phyloP scores from a whole-genome alignment of 2,329 filamentous ascomycete species.

The Scolecobasidium constrictum region DNA sequence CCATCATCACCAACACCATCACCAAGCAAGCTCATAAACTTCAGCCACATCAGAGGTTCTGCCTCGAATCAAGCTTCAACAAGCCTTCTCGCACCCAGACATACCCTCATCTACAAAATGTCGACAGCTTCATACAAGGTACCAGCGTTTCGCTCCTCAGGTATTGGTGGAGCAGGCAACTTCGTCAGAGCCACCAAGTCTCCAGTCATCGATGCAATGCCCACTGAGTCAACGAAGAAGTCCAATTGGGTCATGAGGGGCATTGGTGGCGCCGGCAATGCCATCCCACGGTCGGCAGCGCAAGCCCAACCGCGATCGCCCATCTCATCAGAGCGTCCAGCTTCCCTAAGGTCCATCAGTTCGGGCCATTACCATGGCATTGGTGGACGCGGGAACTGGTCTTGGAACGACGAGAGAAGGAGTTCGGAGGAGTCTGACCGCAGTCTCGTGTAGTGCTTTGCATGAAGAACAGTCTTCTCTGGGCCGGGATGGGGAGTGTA shows the following conservation, averaged over 20 bases:
- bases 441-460: too few species aligned
- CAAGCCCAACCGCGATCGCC: background rate
- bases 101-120: too few species aligned
- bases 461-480: too few species aligned
- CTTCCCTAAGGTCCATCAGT: background rate
- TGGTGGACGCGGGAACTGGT: background rate
- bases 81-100: too few species aligned
- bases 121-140: slow-evolving; percentile 1
- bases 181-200: background rate
- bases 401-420: background rate
- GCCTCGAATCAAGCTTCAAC: too few species aligned
- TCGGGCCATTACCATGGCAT: background rate
- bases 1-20: too few species aligned
- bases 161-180: background rate
- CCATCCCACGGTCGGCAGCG: background rate
- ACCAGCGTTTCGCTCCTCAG: background rate
- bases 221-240: background rate
- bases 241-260: background rate
- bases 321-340: background rate
- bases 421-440: background rate
- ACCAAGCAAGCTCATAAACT: too few species aligned
- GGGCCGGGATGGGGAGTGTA: too few species aligned
- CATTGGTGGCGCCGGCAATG: background rate
- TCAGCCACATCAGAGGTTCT: too few species aligned
- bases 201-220: background rate